Percentiles rank a stretch among this genome's conserved stretches.
Conservation (phyloP, 768 basidiomycete species). For the Amanita exitialis region DNA sequence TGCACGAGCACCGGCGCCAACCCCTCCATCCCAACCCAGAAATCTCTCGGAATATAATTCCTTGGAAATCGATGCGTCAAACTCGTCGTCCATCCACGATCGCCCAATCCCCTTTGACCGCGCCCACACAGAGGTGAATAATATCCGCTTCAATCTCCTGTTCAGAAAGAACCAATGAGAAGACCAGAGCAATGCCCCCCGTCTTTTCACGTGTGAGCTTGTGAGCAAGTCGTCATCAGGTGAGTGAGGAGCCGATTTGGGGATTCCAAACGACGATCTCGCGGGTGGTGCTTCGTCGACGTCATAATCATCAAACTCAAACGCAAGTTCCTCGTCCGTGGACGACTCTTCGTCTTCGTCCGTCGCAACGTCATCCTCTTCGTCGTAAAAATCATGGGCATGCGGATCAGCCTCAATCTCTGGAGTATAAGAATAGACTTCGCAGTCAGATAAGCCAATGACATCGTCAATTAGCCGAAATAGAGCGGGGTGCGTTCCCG, state of each 20-base stretch:
- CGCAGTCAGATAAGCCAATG: conserved; percentile 85
- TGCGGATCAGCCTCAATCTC: conserved; percentile 94
- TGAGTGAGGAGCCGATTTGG: conserved; percentile 28
- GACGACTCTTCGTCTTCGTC: conserved; percentile 59
- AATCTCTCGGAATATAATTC: conserved; percentile 51
- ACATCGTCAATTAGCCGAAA: conserved; percentile 85
- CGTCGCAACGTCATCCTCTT: conserved; percentile 65
- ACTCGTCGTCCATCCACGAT: conserved; percentile 32
- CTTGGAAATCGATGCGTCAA: conserved; percentile 15
- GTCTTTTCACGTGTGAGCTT: conserved; percentile 39
- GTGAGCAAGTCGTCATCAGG: conserved; percentile 27
- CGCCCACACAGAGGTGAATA: conserved; percentile 92
- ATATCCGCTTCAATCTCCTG: conserved; percentile 81
- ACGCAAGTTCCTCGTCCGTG: conserved; percentile 62
- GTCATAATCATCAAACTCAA: conserved; percentile 78
- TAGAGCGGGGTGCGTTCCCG: conserved; percentile 82
- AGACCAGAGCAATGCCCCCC: conserved; percentile 86
- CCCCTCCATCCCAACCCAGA: conserved; percentile 68
- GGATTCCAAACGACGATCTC: conserved; percentile 24
- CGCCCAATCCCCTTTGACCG: conserved; percentile 51
- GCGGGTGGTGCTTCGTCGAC: conserved; percentile 44
- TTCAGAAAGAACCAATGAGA: conserved; percentile 97
- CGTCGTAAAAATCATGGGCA: conserved; percentile 69
- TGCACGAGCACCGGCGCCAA: conserved; percentile 75
- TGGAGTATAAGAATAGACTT: conserved; percentile 91